phyloP scores from a whole-genome alignment of 2,329 filamentous ascomycete species.

The Cordyceps cateniannulata region DNA sequence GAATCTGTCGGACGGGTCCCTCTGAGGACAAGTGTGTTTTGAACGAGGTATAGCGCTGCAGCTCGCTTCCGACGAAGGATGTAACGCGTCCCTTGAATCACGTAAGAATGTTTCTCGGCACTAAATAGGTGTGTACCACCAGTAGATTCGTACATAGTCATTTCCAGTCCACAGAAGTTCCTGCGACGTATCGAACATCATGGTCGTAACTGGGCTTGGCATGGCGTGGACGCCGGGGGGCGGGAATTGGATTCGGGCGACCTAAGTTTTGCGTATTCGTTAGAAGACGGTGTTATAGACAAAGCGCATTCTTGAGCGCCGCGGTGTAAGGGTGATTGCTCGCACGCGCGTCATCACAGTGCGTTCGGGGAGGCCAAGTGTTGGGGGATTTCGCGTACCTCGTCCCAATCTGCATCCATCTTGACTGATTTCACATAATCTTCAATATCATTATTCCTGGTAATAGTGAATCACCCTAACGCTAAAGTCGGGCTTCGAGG shows the following conservation, averaged over 20 bases:
- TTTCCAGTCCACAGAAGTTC: constrained; percentile 93
- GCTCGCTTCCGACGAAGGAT: constrained; percentile 79
- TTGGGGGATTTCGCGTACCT: constrained; percentile 38
- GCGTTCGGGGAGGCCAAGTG: constrained; percentile 12
- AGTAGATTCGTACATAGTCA: constrained; percentile 60
- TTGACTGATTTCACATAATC: constrained; percentile 34
- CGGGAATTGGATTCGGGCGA: constrained; percentile 75
- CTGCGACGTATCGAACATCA: constrained; percentile 83
- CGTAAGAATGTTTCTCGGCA: constrained; percentile 19
- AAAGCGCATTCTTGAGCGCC: constrained; percentile 1
- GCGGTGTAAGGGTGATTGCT: constrained; percentile 11
- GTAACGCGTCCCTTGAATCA: constrained; percentile 67
- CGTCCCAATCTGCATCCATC: constrained; percentile 65
- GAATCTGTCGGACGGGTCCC: constrained; percentile 76
- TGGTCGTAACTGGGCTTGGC: constrained; percentile 65
- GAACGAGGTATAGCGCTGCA: constrained; percentile 87
- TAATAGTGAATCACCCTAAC: constrained; percentile 1
- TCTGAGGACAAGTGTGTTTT: constrained; percentile 68
- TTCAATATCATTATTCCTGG: constrained; percentile 26
- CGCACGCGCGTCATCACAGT: constrained; percentile 16
- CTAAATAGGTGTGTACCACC: neutral
- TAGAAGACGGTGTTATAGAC: neutral
- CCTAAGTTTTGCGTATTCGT: constrained; percentile 38
- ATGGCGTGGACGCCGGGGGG: constrained; percentile 65
- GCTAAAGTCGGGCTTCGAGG: neutral